phyloP scores from a whole-genome alignment of 208 protist genomes.

The Trypanosoma boissoni region DNA sequence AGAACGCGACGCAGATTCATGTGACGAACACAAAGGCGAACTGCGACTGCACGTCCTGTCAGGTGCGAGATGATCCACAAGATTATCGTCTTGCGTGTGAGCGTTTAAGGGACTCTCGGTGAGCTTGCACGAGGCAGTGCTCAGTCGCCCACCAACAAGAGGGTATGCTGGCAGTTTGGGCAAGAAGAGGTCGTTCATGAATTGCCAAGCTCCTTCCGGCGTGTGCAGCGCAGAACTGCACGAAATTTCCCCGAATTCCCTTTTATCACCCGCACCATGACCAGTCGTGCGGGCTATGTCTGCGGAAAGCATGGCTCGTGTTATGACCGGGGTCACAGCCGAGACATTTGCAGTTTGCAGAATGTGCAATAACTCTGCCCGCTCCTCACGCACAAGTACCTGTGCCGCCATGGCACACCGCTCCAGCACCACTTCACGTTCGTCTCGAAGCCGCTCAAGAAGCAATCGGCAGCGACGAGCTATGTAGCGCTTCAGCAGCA shows the following conservation, averaged over 20 bases:
- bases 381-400: slow-evolving; percentile 51
- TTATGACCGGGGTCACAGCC: slow-evolving; percentile 13
- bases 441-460: slow-evolving; percentile 55
- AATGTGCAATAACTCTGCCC: slow-evolving; percentile 38
- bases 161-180: too few species aligned
- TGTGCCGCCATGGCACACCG: slow-evolving; percentile 39
- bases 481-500: slow-evolving; percentile 39
- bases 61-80: too few species aligned
- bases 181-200: too few species aligned
- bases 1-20: too few species aligned
- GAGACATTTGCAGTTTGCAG: slow-evolving; percentile 11
- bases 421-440: slow-evolving; percentile 44
- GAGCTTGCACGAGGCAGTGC: too few species aligned
- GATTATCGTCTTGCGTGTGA: too few species aligned
- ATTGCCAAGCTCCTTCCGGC: not conserved
- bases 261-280: not conserved
- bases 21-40: too few species aligned
- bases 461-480: slow-evolving; percentile 32
- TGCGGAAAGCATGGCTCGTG: slow-evolving; percentile 6
- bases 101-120: too few species aligned
- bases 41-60: too few species aligned
- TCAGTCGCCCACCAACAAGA: too few species aligned
- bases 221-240: not conserved
- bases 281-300: slow-evolving; percentile 10
- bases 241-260: not conserved